A percentile compares a stretch with the other conserved stretches of the same genome.
Conservation (phyloP, 352 stramenopile genomes). For the Pythium plurisporium region DNA sequence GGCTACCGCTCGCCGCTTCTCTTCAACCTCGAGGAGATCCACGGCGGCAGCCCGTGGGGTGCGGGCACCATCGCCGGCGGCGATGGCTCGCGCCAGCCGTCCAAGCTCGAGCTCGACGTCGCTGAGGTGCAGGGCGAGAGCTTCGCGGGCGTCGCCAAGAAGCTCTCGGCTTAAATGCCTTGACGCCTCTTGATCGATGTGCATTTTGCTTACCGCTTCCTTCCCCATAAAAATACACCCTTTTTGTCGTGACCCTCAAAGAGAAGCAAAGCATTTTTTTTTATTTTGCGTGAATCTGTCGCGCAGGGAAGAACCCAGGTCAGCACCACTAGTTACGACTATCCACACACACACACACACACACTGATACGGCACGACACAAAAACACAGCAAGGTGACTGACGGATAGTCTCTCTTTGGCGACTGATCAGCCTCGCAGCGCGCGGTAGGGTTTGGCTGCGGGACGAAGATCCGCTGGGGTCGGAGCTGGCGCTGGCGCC, state of each 20-base stretch:
- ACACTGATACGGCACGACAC: too few relatives aligned
- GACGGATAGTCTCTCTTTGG: neutral
- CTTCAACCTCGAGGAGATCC: conserved; percentile 77
- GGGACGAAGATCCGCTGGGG: neutral
- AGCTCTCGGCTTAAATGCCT: conserved; percentile 50
- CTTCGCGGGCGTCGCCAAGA: conserved; percentile 81
- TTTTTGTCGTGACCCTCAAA: neutral
- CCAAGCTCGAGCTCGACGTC: conserved; percentile 74
- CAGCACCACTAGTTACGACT: too few relatives aligned
- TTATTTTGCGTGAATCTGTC: too few relatives aligned
- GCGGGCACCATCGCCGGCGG: conserved; percentile 75
- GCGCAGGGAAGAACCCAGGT: too few relatives aligned
- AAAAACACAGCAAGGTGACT: too few relatives aligned
- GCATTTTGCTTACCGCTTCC: too few relatives aligned
- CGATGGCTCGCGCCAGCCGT: conserved; percentile 79
- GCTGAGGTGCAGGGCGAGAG: conserved; percentile 77
- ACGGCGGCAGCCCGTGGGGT: conserved; percentile 78
- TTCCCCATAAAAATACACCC: neutral
- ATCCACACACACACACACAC: neutral
- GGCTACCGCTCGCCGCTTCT: conserved; percentile 60
- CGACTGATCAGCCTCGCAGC: conserved; percentile 4
- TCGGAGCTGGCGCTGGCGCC: neutral
- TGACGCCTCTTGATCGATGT: conserved; percentile 16
- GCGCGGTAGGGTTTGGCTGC: conserved; percentile 9
- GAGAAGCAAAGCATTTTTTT: too few relatives aligned